Evolutionary conservation across 305 asterid species (phyloP).

Genomic region (Fraxinus angustifolia): DNA sequence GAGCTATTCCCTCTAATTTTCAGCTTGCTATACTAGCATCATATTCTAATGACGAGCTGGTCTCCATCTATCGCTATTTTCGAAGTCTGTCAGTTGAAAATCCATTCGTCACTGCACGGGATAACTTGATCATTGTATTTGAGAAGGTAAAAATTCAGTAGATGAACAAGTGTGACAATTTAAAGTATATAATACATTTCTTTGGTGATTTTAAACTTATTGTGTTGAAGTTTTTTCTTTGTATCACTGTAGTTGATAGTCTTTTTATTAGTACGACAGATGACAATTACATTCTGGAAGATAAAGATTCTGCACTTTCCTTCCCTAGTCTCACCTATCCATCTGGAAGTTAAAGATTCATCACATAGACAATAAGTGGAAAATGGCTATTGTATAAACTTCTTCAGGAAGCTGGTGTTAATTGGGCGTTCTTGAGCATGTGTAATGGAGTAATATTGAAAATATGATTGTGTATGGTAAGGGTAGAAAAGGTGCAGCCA

Average conservation of each 20-base stretch:
- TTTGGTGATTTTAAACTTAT: not conserved
- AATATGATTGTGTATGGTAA: not conserved
- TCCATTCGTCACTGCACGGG: conserved; percentile 88
- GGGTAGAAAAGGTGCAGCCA: not conserved
- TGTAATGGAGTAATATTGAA: not conserved
- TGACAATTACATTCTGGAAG: not conserved
- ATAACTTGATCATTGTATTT: conserved; percentile 87
- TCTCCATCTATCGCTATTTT: conserved; percentile 83
- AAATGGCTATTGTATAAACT: not conserved
- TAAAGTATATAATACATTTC: not conserved
- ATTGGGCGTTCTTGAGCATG: not conserved
- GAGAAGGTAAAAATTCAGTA: conserved; percentile 70
- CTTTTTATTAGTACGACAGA: not conserved
- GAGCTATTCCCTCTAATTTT: conserved; percentile 21
- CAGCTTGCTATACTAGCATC: conserved; percentile 98
- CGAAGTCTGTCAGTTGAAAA: conserved; percentile 86
- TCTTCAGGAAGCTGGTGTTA: not conserved
- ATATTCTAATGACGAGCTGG: conserved; percentile 83
- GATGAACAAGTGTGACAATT: not conserved
- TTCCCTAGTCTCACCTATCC: not conserved
- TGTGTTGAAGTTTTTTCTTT: not conserved
- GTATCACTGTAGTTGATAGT: not conserved
- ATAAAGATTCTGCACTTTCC: not conserved
- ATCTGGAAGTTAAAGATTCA: not conserved
- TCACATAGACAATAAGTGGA: not conserved